phyloP scores from a whole-genome alignment of 352 stramenopile species.

The Phytophthora agathidicida region DNA sequence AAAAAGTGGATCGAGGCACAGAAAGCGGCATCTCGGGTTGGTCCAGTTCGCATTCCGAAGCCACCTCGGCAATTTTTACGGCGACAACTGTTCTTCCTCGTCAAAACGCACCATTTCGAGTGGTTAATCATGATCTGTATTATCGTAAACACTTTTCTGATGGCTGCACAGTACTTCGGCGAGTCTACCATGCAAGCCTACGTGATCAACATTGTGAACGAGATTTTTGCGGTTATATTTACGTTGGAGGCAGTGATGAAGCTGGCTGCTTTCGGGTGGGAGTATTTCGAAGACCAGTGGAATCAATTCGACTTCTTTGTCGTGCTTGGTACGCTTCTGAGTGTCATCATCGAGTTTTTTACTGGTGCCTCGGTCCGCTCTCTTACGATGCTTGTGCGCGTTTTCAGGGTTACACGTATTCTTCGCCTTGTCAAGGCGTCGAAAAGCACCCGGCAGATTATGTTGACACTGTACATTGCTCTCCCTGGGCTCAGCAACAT shows the following conservation, averaged over 20 bases:
- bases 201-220: conserved; percentile 80
- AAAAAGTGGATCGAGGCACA: conserved; percentile 91
- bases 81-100: conserved; percentile 66
- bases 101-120: conserved; percentile 82
- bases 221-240: conserved; percentile 90
- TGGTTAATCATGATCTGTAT: conserved; percentile 91
- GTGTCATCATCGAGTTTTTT: conserved; percentile 62
- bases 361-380: conserved; percentile 67
- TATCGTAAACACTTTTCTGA: conserved; percentile 89
- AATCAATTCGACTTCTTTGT: conserved; percentile 92
- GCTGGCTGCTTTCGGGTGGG: conserved; percentile 69
- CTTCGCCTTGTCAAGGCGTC: conserved; percentile 85
- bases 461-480: conserved; percentile 91
- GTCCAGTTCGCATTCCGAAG: conserved; percentile 63
- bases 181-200: conserved; percentile 60
- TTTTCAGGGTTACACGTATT: conserved; percentile 91
- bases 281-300: conserved; percentile 89
- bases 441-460: conserved; percentile 87
- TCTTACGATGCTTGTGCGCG: conserved; percentile 87
- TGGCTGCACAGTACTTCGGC: conserved; percentile 89
- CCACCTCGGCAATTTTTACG: conserved; percentile 59
- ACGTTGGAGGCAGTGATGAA: conserved; percentile 90
- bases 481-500: conserved; percentile 93
- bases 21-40: conserved; percentile 65
- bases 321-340: conserved; percentile 67